These are phyloP conservation scores for Sphaerostilbella broomeana DNA, from an alignment of 2,329 filamentous ascomycete species.

Conservation along the genomic window DNA sequence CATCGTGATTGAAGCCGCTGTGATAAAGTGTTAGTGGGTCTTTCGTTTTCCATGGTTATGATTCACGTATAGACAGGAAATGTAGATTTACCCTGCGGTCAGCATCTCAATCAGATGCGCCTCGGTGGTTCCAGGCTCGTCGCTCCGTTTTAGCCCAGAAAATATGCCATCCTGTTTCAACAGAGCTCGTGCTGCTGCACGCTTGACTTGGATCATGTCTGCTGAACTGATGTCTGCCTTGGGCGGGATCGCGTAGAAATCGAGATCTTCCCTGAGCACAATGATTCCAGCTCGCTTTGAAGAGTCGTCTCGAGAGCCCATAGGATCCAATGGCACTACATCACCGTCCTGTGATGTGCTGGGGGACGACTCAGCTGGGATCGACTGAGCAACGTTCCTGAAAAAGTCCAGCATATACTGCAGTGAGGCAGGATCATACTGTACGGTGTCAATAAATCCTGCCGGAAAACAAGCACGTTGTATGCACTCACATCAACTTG, in stretches of 20 bases:
- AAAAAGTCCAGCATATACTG: slow-evolving; percentile 99
- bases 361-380: slow-evolving; percentile 67
- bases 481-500: slow-evolving; percentile 83
- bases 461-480: too few relatives aligned
- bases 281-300: slow-evolving; percentile 95
- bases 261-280: slow-evolving; percentile 88
- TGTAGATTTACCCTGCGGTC: slow-evolving; percentile 77
- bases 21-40: neutral
- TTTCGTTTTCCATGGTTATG: neutral
- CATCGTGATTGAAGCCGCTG: slow-evolving; percentile 94
- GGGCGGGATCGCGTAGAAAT: slow-evolving; percentile 95
- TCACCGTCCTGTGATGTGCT: slow-evolving; percentile 58
- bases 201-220: slow-evolving; percentile 95
- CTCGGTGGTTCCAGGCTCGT: slow-evolving; percentile 93
- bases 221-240: slow-evolving; percentile 72
- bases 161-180: slow-evolving; percentile 92
- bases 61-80: neutral
- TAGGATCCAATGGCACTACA: slow-evolving; percentile 61
- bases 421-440: slow-evolving; percentile 95
- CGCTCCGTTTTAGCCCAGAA: slow-evolving; percentile 86
- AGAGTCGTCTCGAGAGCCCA: slow-evolving; percentile 64
- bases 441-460: slow-evolving; percentile 14
- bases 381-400: slow-evolving; percentile 91
- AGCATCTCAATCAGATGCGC: slow-evolving; percentile 99
- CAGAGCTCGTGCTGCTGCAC: slow-evolving; percentile 80